These are phyloP conservation scores for Solanum sparsipilum DNA, from an alignment of 257 asterid genomes.

Conservation along the genomic window DNA sequence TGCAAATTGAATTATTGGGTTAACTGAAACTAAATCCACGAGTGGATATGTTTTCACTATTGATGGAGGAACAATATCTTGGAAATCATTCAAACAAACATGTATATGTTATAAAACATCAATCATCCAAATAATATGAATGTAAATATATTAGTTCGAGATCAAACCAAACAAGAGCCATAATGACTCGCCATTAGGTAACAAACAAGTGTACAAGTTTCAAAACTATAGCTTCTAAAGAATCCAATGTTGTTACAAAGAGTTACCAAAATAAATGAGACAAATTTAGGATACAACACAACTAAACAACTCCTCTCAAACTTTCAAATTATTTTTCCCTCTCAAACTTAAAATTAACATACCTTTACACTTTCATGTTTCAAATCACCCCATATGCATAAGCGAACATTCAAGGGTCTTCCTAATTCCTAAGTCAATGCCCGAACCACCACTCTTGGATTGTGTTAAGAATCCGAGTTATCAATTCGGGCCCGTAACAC, in stretches of 20 bases:
- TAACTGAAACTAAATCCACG: too few relatives aligned
- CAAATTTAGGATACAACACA: neutral
- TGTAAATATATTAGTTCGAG: neutral
- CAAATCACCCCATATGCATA: neutral
- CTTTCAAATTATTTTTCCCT: neutral
- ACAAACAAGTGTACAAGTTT: neutral
- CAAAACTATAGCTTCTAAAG: neutral
- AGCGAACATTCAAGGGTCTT: conserved; percentile 12
- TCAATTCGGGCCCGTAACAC: conserved; percentile 12
- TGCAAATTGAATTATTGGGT: too few relatives aligned
- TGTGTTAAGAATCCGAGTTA: conserved; percentile 8
- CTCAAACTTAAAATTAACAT: neutral
- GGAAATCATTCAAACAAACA: too few relatives aligned
- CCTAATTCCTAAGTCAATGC: conserved; percentile 68
- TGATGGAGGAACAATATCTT: too few relatives aligned
- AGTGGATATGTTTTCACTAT: too few relatives aligned
- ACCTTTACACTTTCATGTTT: neutral
- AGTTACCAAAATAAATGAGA: neutral
- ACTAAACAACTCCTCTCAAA: neutral
- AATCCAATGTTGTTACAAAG: neutral
- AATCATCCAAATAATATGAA: too few relatives aligned
- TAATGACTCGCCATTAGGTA: neutral
- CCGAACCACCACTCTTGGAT: conserved; percentile 78
- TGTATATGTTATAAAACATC: too few relatives aligned
- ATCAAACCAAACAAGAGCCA: neutral